Base-by-base conservation (phyloP, 768 basidiomycete species). In the Jaapia argillacea region DNA sequence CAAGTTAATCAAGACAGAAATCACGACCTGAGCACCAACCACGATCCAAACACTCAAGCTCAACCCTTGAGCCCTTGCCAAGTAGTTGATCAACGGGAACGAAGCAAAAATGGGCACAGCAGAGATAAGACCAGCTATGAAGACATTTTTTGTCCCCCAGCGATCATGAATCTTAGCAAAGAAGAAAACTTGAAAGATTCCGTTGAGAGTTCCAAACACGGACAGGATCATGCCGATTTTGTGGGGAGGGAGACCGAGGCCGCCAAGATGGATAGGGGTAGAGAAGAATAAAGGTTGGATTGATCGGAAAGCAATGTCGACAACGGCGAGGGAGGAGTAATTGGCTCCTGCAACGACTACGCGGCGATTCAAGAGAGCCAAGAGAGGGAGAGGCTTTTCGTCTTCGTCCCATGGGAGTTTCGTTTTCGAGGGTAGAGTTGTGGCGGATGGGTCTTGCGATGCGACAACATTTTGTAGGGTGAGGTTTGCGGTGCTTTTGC, bases 241-340 rank as follows among this genome's bases (percentile, higher is more conserved):
- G 3, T 74, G 63, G 4, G 85, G 83, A 16, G 72, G 61, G n/a
- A 87, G 61, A 3, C 81, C 82, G 13, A 86, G 70, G 0, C 85
- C 85, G 24, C 85, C 85, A 12, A 77, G 65, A 20, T 68, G 66
- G 43, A 79, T 63, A 14, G 85, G 81, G 4, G 82, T 85, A 14
- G 82, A 75, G 40, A 76, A 68, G 60, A 84, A 86, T 21, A 85
- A 57, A 0, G 86, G 85, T 33, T 80, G 77, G 10, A 87, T 60
- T 5, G 79, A 71, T 40, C 75, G 75, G 51, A 74, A 75, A 7
- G 77, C 59, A 36, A 86, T 84, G 45, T 86, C 84, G 31, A 81
- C 56, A 4, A 85, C 59, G 4, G 81, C 75, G 20, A 87, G 68
- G 20, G 64, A 55, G 0, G 72, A 77, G 56, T 86, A 87, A 53